These are phyloP conservation scores for Rhodotorula babjevae DNA, from an alignment of 768 basidiomycete genomes.

Conservation along the genomic window DNA sequence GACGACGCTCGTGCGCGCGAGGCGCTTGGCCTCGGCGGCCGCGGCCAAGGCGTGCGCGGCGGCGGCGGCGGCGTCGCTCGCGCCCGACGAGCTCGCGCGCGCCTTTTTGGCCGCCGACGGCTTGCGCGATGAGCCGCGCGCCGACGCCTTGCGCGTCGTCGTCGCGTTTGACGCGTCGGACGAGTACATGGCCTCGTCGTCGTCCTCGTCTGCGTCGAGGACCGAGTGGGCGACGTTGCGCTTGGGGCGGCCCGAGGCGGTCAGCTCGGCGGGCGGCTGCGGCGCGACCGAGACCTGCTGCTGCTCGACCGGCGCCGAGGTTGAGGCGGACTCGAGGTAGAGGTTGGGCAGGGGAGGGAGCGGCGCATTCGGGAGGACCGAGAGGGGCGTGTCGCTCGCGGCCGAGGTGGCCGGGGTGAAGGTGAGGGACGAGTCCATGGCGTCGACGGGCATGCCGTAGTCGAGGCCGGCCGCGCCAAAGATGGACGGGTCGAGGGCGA, in stretches of 20 bases:
- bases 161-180: slow-evolving; percentile 8
- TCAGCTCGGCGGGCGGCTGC: not conserved
- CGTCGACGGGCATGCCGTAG: not conserved
- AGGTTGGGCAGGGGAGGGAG: not conserved
- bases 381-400: slow-evolving; percentile 2
- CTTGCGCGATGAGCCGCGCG: slow-evolving; percentile 3
- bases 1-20: slow-evolving; percentile 21
- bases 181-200: slow-evolving; percentile 6
- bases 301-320: not conserved
- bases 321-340: not conserved
- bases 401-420: not conserved
- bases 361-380: slow-evolving; percentile 9
- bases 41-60: not conserved
- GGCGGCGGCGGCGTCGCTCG: not conserved
- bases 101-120: slow-evolving; percentile 20
- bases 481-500: slow-evolving; percentile 32
- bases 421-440: not conserved
- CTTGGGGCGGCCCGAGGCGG: slow-evolving; percentile 25
- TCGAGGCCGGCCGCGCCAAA: slow-evolving; percentile 1
- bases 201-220: slow-evolving; percentile 2
- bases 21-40: not conserved
- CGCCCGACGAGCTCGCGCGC: slow-evolving; percentile 1
- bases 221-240: slow-evolving; percentile 17
- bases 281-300: not conserved
- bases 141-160: not conserved